These are phyloP conservation scores for Hirschfeldia incana DNA, from an alignment of 345 rosid genomes.

Conservation along the genomic window DNA sequence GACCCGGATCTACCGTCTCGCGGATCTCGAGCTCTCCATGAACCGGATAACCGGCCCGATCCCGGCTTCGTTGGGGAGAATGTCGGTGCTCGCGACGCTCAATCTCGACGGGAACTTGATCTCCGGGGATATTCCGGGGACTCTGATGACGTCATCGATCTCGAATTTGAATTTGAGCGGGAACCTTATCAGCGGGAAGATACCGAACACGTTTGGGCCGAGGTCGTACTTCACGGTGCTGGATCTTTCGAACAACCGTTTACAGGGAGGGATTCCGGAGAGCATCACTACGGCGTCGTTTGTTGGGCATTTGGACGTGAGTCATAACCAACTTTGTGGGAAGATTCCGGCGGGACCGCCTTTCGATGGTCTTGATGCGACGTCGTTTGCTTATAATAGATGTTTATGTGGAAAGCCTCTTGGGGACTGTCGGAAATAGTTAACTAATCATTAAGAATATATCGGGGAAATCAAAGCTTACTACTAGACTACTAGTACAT, in stretches of 20 bases:
- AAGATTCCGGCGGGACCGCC: slow-evolving; percentile 71
- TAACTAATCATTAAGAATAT: not conserved
- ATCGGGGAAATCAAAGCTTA: slow-evolving; percentile 9
- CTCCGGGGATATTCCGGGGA: slow-evolving; percentile 57
- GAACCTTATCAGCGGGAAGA: slow-evolving; percentile 51
- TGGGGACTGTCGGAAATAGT: slow-evolving; percentile 48
- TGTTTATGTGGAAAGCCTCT: slow-evolving; percentile 86
- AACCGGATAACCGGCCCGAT: slow-evolving; percentile 57
- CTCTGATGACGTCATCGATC: slow-evolving; percentile 63
- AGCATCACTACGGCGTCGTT: slow-evolving; percentile 54
- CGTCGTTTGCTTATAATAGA: slow-evolving; percentile 64
- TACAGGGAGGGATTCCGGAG: slow-evolving; percentile 62
- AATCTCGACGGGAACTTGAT: slow-evolving; percentile 61
- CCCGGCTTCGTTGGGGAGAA: slow-evolving; percentile 57
- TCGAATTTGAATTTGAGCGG: slow-evolving; percentile 75
- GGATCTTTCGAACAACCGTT: slow-evolving; percentile 66
- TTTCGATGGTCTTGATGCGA: slow-evolving; percentile 62
- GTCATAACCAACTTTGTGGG: slow-evolving; percentile 84
- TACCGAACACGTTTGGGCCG: slow-evolving; percentile 70
- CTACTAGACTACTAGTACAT: not conserved
- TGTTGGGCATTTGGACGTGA: slow-evolving; percentile 78
- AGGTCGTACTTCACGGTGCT: slow-evolving; percentile 71
- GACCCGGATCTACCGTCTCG: slow-evolving; percentile 58
- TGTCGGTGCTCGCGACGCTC: slow-evolving; percentile 75
- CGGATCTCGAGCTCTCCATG: slow-evolving; percentile 64